Percentiles rank a stretch among this genome's conserved stretches.
Conservation (phyloP, 441 rosid genomes). For the Erysimum pusillum region DNA sequence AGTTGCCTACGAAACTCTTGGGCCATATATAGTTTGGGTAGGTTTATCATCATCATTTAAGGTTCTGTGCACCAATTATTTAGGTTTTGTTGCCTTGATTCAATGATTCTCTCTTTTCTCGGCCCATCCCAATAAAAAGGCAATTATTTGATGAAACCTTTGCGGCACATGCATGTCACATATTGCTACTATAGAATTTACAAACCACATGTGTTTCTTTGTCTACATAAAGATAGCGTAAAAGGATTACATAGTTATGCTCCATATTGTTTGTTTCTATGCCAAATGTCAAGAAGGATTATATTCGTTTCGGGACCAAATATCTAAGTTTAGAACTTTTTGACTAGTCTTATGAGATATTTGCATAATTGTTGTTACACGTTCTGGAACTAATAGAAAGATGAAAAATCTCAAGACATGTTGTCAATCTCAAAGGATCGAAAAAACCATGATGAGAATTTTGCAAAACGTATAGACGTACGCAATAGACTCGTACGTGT, state of each 20-base stretch:
- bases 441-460: constrained; percentile 23
- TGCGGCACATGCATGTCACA: constrained; percentile 37
- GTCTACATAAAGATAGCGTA: constrained; percentile 25
- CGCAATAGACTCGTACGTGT: constrained; percentile 42
- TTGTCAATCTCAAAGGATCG: constrained; percentile 26
- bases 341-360: constrained; percentile 41
- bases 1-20: constrained; percentile 18
- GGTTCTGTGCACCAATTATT: constrained; percentile 44
- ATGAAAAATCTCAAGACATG: constrained; percentile 14
- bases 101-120: constrained; percentile 21
- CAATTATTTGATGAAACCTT: constrained; percentile 39
- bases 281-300: constrained; percentile 18
- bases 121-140: constrained; percentile 33
- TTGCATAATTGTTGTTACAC: constrained; percentile 36
- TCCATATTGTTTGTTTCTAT: constrained; percentile 25
- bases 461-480: constrained; percentile 28
- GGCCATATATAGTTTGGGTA: constrained; percentile 17
- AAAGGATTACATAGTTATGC: neutral
- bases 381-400: constrained; percentile 6
- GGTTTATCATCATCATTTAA: constrained; percentile 27
- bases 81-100: constrained; percentile 30
- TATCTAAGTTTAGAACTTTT: constrained; percentile 23
- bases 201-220: constrained; percentile 21
- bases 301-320: constrained; percentile 26
- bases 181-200: constrained; percentile 19